A percentile compares a stretch with the other conserved stretches of the same genome.
These are phyloP conservation scores for Claviceps sp. DNA, from an alignment of 2,329 filamentous ascomycete species.

Conservation along the genomic window DNA sequence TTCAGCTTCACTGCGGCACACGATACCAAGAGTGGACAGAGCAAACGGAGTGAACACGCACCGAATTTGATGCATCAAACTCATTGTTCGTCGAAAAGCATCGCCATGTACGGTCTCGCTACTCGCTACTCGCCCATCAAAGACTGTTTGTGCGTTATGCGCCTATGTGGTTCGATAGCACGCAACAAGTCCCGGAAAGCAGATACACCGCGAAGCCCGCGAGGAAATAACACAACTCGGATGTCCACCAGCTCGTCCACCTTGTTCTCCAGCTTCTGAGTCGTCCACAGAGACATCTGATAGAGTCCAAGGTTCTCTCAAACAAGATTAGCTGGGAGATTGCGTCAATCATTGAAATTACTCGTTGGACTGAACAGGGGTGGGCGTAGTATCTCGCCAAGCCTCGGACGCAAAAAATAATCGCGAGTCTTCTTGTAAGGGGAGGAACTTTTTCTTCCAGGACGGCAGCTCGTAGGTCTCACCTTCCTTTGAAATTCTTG, in stretches of 20 bases:
- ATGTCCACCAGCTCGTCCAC: constrained; percentile 4
- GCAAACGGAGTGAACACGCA: no score
- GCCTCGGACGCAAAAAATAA: constrained; percentile 11
- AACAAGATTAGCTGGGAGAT: constrained; percentile 11
- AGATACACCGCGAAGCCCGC: neutral
- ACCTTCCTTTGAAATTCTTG: constrained; percentile 8
- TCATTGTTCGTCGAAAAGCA: neutral
- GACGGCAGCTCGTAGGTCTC: constrained; percentile 9
- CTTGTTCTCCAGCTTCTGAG: constrained; percentile 8
- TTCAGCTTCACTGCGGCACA: no score
- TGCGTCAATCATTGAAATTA: constrained; percentile 9
- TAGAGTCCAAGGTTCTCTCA: constrained; percentile 6
- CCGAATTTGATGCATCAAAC: neutral
- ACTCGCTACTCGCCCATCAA: neutral
- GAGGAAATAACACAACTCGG: neutral
- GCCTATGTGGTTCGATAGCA: neutral
- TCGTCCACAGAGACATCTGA: constrained; percentile 10
- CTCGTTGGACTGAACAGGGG: constrained; percentile 10
- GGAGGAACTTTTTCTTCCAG: constrained; percentile 6
- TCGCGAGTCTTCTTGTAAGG: constrained; percentile 11
- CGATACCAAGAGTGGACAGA: no score
- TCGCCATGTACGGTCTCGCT: neutral
- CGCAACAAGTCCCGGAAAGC: neutral
- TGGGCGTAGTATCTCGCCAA: constrained; percentile 10
- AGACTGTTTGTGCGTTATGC: no score